Evolutionary conservation across 345 rosid genomes (phyloP).

Genomic region (Sapria himalayana): DNA sequence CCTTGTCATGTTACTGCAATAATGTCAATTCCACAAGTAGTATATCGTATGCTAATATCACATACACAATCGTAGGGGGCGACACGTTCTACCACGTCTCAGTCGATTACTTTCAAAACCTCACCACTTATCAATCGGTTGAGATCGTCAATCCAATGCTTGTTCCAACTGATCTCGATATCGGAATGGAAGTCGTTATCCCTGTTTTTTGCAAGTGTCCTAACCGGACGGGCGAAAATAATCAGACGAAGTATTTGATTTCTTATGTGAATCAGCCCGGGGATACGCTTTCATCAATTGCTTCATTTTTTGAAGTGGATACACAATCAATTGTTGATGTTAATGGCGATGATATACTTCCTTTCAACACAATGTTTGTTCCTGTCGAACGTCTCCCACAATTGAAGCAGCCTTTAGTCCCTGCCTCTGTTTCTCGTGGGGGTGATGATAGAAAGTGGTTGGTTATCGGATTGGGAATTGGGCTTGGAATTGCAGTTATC

Average conservation of each 20-base stretch:
- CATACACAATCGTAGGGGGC: constrained; percentile 17
- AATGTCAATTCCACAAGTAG: constrained; percentile 10
- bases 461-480: constrained; percentile 28
- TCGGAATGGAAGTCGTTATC: constrained; percentile 22
- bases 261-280: constrained; percentile 51
- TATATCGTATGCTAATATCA: constrained; percentile 29
- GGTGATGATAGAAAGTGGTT: constrained; percentile 21
- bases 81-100: constrained; percentile 30
- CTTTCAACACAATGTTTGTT: constrained; percentile 29
- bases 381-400: constrained; percentile 28
- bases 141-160: constrained; percentile 31
- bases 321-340: constrained; percentile 15
- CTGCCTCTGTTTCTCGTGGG: constrained; percentile 9
- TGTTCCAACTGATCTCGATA: constrained; percentile 16
- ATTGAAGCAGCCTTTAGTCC: constrained; percentile 20
- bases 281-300: constrained; percentile 29
- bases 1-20: constrained; percentile 40
- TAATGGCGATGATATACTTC: constrained; percentile 19
- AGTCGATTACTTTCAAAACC: constrained; percentile 16
- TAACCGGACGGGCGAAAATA: constrained; percentile 15
- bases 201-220: constrained; percentile 58
- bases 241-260: constrained; percentile 17
- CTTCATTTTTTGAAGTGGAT: constrained; percentile 26
- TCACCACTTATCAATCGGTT: constrained; percentile 47
- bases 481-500: constrained; percentile 22